Base-by-base conservation (phyloP, 495 filamentous ascomycete genomes). In the Hypomontagnella monticulosa region DNA sequence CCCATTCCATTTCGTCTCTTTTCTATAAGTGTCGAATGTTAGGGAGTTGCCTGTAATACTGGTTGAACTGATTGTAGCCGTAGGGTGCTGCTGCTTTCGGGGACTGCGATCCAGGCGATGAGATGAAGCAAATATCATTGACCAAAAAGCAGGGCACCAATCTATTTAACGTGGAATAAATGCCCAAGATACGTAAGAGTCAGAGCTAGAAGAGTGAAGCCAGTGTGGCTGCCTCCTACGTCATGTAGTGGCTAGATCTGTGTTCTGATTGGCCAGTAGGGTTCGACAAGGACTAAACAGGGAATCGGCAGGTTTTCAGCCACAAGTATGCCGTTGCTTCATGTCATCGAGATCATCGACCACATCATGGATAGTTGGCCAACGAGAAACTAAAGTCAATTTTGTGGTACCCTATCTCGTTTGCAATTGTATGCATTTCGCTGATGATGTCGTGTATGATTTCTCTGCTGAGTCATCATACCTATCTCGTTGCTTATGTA, bases 1-100 rank as follows among this genome's bases (percentile, higher is more conserved):
- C 77, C 84, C 84, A 86, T 66, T 89, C 83, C 71, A 79, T 75
- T 19, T 50, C 62, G 47, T 44, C 23, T 50, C 1, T 55, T 37
- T 34, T 50, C 34, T 5, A 9, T 10, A 32, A 4, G 14, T 38
- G 14, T 0, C 15, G 11, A 16, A 4, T 14, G 3, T 43, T 16
- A 3, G 40, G n/a, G 11, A 6, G 2, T 27, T 2, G 23, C 23
- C 3, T 27, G 3, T 2, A 6, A 6, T 27, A 27, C 6, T 27
- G 23, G 23, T 27, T 27, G 6, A 3, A 27, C 2, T 27, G 23
- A 6, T 27, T 27, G 23, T 27, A 27, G 23, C 2, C 6, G 23
- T 6, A 27, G 23, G 23, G 6, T 27, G 6, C 2, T 27, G 6
- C 6, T 27, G 6, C 3, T 6, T 27, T 27, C 6, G 6, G 6